Evolutionary conservation across 345 rosid genomes (phyloP).

Genomic region (Isatis tinctoria): DNA sequence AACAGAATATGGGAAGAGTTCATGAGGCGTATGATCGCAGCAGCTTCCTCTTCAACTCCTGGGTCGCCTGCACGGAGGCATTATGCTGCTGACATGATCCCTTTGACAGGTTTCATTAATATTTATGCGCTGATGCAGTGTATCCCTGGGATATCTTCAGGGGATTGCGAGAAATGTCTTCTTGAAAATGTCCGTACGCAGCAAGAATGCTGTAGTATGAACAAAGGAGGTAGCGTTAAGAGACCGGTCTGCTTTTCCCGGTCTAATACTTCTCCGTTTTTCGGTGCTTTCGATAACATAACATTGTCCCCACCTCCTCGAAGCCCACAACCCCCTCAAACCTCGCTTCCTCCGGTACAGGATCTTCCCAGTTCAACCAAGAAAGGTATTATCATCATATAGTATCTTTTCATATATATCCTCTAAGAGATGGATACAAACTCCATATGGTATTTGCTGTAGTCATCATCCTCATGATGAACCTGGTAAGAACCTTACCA

Average conservation of each 20-base stretch:
- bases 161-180: background rate
- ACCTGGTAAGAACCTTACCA: background rate
- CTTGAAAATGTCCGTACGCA: background rate
- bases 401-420: too few species aligned
- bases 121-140: slow-evolving; percentile 16
- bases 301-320: background rate
- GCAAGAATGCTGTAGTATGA: background rate
- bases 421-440: background rate
- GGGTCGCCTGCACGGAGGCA: background rate
- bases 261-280: background rate
- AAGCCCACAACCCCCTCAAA: background rate
- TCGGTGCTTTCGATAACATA: background rate
- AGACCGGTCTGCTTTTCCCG: background rate
- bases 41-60: background rate
- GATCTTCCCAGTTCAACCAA: background rate
- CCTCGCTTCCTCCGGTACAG: background rate
- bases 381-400: background rate
- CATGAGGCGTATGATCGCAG: background rate
- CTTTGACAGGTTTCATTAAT: background rate
- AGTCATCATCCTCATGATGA: background rate
- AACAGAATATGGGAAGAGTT: background rate
- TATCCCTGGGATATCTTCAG: background rate
- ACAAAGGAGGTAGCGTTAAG: background rate
- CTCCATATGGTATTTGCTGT: background rate
- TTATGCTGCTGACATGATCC: background rate